These are phyloP conservation scores for Trypanosoma melophagium DNA, from an alignment of 208 protist species.

Conservation along the genomic window DNA sequence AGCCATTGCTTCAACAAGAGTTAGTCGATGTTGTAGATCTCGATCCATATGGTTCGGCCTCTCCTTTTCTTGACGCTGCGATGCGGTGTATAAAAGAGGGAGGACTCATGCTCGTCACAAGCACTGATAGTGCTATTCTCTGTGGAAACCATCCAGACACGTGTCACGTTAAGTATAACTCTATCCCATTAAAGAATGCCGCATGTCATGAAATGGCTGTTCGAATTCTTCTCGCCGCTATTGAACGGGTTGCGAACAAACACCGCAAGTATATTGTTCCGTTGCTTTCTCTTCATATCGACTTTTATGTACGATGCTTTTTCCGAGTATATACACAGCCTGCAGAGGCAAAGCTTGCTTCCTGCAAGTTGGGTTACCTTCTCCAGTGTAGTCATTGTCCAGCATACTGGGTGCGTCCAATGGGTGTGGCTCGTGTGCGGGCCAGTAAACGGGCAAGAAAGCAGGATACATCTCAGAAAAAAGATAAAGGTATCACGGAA, in stretches of 20 bases:
- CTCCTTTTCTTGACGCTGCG: conserved; percentile 96
- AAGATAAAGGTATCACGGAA: conserved; percentile 1
- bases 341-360: conserved; percentile 87
- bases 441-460: conserved; percentile 20
- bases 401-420: conserved; percentile 89
- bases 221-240: conserved; percentile 93
- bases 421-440: conserved; percentile 57
- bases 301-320: conserved; percentile 99
- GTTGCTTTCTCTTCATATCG: conserved; percentile 95
- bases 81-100: conserved; percentile 96
- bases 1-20: conserved; percentile 84
- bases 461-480: background rate
- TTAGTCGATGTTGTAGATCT: conserved; percentile 98
- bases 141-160: conserved; percentile 96
- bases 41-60: conserved; percentile 98
- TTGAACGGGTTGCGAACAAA: conserved; percentile 92
- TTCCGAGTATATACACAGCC: conserved; percentile 94
- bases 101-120: conserved; percentile 97
- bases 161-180: conserved; percentile 98
- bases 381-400: conserved; percentile 96
- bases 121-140: conserved; percentile 98
- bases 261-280: conserved; percentile 97
- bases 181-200: conserved; percentile 83
- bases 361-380: conserved; percentile 89
- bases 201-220: conserved; percentile 96